phyloP scores from a whole-genome alignment of 179 eudicot genomes.

The Beta lomatogona region DNA sequence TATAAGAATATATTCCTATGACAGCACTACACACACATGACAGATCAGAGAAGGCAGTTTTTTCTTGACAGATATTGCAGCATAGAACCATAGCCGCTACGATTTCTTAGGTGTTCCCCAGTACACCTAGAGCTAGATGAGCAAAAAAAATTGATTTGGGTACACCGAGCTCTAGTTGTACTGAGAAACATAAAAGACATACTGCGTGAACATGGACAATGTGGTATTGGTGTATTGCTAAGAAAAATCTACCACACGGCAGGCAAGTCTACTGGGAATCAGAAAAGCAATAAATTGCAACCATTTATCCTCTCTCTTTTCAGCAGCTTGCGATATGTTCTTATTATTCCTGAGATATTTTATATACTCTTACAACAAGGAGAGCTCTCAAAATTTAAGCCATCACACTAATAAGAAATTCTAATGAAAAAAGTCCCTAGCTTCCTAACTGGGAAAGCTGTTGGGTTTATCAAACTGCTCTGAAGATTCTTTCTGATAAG shows the following conservation, averaged over 20 bases:
- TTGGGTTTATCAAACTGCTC: too few relatives aligned
- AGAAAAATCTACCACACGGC: not conserved
- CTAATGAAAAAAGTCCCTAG: not conserved
- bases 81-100: not conserved
- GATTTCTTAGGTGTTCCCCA: too few relatives aligned
- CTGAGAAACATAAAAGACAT: not conserved
- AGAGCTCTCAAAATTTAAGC: not conserved
- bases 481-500: not conserved
- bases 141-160: too few relatives aligned
- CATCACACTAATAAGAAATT: not conserved
- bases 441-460: too few relatives aligned
- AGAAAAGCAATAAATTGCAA: not conserved
- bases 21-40: conserved; percentile 15
- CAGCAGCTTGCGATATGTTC: not conserved
- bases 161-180: too few relatives aligned
- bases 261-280: not conserved
- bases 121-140: too few relatives aligned
- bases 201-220: not conserved
- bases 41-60: conserved; percentile 1
- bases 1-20: conserved; percentile 40
- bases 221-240: not conserved
- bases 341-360: not conserved
- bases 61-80: conserved; percentile 1
- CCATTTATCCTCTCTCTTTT: not conserved
- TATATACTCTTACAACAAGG: not conserved